Base-by-base conservation (phyloP, 768 basidiomycete species). In the Kwoniella shandongensis region DNA sequence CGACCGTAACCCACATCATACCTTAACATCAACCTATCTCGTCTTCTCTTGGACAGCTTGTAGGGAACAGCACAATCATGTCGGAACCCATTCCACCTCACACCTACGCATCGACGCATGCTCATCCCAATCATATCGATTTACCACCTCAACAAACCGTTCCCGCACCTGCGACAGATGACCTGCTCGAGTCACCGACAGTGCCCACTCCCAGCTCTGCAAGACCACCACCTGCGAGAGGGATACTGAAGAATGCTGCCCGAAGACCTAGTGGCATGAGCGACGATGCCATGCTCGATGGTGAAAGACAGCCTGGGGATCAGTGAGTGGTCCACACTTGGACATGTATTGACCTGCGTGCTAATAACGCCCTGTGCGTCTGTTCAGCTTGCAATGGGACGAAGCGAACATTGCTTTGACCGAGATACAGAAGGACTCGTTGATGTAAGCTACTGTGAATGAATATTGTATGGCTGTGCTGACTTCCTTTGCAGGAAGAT, bases 391-490 rank as follows among this genome's bases (percentile, higher is more conserved):
- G 69, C 88, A 89, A 72, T 97, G 92, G 92, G 93, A 97, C 72
- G 92, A 97, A 70, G 89, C 85, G 74, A 97, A 96, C 73, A 81
- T 97, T 32, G 89, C 89, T 23, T 77, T 89, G 69, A 96, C 92
- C 0, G 92, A 97, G 78, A 86, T 91, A 64, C 85, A 88, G 81
- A 94, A 94, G 77, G 91, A 94, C 70, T 92, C 89, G 62, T 80
- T 91, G 72, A 97, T 96, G 92, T 75, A 39, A 44, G 76, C 59
- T 46, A 4, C 35, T 23, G 13, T 29, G 32, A 6, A 22, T 22
- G 44, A 4, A 12, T 29, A 1, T 52, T 1, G 20, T n/a, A 18
- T 23, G 6, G 41, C 25, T 10, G n/a, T 23, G 32, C 55, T 57
- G 47, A 52, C 35, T 0, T 25, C 18, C 1, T 29, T 42, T 13